Evolutionary conservation across 805 yeast genomes (phyloP), one percentile per base, ranked within the genome.

Genomic region (Saccharomycopsis fodiens): DNA sequence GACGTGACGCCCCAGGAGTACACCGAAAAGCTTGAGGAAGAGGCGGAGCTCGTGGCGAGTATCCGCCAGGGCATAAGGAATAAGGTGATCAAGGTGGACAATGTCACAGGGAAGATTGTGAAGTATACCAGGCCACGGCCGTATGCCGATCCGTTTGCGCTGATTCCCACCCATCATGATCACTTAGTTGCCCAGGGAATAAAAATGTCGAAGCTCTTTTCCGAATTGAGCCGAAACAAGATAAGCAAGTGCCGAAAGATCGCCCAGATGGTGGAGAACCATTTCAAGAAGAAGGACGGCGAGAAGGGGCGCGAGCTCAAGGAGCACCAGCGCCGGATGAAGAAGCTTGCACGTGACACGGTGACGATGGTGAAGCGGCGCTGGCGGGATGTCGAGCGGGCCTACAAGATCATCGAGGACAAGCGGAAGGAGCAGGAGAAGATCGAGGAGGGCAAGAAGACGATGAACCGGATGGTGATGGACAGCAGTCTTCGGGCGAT

Each of bases 301-400:
- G 95, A 94, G 37, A 86, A 85, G 53, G 97, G 91, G 54, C 75
- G 95, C 47, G 76, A 78, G 47, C 73, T 73, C 19, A 80, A 80
- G 53, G 94, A 84, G 47, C 76, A 79, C 55, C 95, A 88, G 55
- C 82, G 76, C 54, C 76, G 78, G 44, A 69, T 83, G 47, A 68
- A 73, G 47, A 76, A 74, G 48, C 61, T 91, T 29, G 95, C 96
- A n/a, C 76, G 86, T 55, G 73, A 80, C 41, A 84, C 94, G 0
- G 83, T 85, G 1, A 81, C 77, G 55, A 87, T 88, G 37, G 96
- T 93, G 8, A 82, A 82, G 62, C 87, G 81, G 60, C 79, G 93
- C 57, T 93, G 99, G 99, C 67, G 72, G 19, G 71, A 88, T 41
- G 98, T 97, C 2, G 85, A 82, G 51, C 87, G 85, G 59, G 94